Evolutionary conservation across 768 basidiomycete genomes (phyloP), one percentile per base, ranked within the genome.

Genomic region (Suillus subaureus): DNA sequence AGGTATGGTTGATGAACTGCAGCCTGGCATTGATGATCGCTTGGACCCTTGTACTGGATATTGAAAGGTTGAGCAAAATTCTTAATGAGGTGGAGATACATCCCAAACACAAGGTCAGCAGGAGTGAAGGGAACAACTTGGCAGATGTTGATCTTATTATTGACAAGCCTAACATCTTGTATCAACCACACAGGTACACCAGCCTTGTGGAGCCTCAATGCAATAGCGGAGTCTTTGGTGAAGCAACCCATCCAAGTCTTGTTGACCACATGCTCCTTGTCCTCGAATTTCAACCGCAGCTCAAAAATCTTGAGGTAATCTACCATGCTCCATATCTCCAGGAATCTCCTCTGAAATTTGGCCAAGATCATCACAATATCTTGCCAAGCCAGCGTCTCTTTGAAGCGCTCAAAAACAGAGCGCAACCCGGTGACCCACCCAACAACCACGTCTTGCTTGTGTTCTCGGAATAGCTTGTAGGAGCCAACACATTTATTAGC

Each of bases 161-260:
- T 18, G 16, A 60, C 4, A 11, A 42, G 15, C n/a, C 40, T 42
- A 7, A 37, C 31, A 42, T 28, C 35, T 37, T 0, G 4, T 23
- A 62, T 45, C 12, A 42, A 62, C 61, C 61, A 62, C 23, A 62
- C 26, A 26, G 61, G 61, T n/a, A 31, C 16, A 33, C 43, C 61
- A 33, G 39, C 45, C 45, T 47, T 47, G 45, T 47, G 45, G 45
- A 47, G 45, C 45, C 45, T 47, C 45, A 47, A 47, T 4, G 21
- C 43, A 6, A 62, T 21, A 54, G 31, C 13, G 18, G 26, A 23
- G 43, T 45, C 43, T 21, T 49, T 28, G 13, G 61, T 62, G 61
- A 62, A 62, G 45, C 39, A 39, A 15, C 61, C 61, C 61, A 61
- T 61, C 61, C 37, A 54, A 39, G 23, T 23, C 31, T 39, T 62